A percentile compares a stretch with the other conserved stretches of the same genome.
phyloP scores from a whole-genome alignment of 345 rosid species.

The Noccaea caerulescens region DNA sequence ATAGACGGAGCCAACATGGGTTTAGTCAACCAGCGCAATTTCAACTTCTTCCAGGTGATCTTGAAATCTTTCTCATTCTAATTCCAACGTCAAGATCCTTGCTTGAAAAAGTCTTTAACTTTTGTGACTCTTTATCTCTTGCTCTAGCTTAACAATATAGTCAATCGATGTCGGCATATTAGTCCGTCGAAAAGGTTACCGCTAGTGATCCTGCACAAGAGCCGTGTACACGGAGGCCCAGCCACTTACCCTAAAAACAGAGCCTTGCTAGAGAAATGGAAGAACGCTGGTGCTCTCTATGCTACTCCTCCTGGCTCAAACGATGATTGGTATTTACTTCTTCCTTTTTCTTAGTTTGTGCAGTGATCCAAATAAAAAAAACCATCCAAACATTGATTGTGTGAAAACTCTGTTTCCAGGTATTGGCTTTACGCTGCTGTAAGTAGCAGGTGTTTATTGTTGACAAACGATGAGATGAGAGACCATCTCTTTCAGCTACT shows the following conservation, averaged over 20 bases:
- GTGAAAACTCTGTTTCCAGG: conserved; percentile 50
- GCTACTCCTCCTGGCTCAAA: conserved; percentile 90
- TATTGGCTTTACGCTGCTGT: conserved; percentile 99
- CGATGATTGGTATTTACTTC: conserved; percentile 80
- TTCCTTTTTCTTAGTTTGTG: neutral
- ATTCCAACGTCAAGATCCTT: conserved; percentile 8
- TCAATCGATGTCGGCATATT: conserved; percentile 53
- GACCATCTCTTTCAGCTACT: conserved; percentile 93
- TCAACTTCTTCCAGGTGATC: conserved; percentile 73
- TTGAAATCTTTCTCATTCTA: conserved; percentile 15
- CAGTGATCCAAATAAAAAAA: neutral
- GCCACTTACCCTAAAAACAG: conserved; percentile 64
- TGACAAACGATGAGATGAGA: conserved; percentile 98
- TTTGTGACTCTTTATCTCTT: conserved; percentile 9
- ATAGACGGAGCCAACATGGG: conserved; percentile 90
- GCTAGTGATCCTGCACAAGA: conserved; percentile 75
- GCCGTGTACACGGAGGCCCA: conserved; percentile 74
- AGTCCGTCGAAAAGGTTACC: conserved; percentile 81
- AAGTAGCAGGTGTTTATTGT: conserved; percentile 72
- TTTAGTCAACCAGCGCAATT: conserved; percentile 54
- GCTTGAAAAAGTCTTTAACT: conserved; percentile 8
- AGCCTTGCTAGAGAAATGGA: conserved; percentile 72
- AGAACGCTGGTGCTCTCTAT: conserved; percentile 74
- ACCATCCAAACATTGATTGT: neutral
- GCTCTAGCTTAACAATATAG: conserved; percentile 68